These are phyloP conservation scores for Mortierella sp. DNA, from an alignment of 371 early-diverging fungal species.

Conservation along the genomic window DNA sequence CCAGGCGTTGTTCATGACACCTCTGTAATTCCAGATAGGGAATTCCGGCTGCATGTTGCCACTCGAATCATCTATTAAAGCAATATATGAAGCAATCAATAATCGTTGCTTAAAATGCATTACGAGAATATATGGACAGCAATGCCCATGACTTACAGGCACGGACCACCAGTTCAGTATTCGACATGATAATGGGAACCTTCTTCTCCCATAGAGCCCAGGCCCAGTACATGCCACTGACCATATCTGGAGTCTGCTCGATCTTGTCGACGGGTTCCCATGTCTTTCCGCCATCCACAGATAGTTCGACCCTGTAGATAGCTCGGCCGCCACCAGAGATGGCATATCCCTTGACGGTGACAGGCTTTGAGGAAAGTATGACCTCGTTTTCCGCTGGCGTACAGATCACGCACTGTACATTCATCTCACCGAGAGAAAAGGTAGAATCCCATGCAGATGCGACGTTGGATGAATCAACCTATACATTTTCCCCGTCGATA, in stretches of 20 bases:
- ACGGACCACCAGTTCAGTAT: conserved; percentile 68
- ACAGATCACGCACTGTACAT: conserved; percentile 76
- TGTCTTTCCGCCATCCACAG: conserved; percentile 83
- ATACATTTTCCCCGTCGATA: too few species aligned
- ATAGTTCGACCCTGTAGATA: conserved; percentile 85
- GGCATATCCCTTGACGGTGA: conserved; percentile 73
- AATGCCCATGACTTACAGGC: conserved; percentile 79
- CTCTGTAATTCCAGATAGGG: conserved; percentile 87
- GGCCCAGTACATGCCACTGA: conserved; percentile 70
- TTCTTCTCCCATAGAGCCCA: conserved; percentile 82
- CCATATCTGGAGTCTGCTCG: conserved; percentile 28
- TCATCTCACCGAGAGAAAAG: conserved; percentile 82
- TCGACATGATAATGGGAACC: conserved; percentile 51
- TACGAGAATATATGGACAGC: too few species aligned
- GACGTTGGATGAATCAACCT: conserved; percentile 51
- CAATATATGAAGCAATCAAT: not conserved
- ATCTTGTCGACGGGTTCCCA: conserved; percentile 75
- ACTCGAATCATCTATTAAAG: conserved; percentile 67
- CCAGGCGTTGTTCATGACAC: conserved; percentile 87
- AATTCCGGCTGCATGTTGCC: conserved; percentile 84
- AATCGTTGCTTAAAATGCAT: not conserved
- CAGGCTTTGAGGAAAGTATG: conserved; percentile 19
- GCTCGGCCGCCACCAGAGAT: conserved; percentile 69
- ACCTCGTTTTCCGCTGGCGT: conserved; percentile 57
- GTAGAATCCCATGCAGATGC: conserved; percentile 61